Base-by-base conservation (phyloP, 805 yeast genomes). In the Barnettozyma wickerhamii region DNA sequence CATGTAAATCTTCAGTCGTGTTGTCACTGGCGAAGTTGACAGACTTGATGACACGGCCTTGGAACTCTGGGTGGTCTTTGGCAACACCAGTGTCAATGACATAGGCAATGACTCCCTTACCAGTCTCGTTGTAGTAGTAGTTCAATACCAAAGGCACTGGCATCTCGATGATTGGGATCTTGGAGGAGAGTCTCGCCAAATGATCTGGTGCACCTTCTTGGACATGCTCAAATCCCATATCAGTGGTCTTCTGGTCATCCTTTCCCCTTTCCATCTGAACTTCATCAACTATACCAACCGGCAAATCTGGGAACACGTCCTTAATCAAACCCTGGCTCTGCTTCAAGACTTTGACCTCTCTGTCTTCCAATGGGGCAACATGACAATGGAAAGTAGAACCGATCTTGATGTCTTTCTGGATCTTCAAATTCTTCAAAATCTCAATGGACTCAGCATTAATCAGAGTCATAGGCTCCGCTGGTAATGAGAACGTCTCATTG, bases 81-180 rank as follows among this genome's bases (percentile, higher is more conserved):
- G 63, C 65, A 14, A 84, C 77, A 13, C 98, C 97, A 4, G 95
- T 83, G 62, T 89, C 97, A 40, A 88, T 66, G 29, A 90, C 76
- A 57, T 89, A 89, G 1, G 81, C 91, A 42, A 72, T 72, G 3
- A 85, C 83, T 35, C 72, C 77, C 35, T 63, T 65, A 1, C 95
- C 95, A 2, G 65, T 61, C 1, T 53, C 55, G 28, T 74, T 72
- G 50, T 73, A 83, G 40, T 60, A 58, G 55, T 75, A 84, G 33
- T 36, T 36, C 4, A 23, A 20, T 4, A 65, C 52, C 27, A 60
- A 59, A 21, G 51, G 39, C 1, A 48, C 57, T 6, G 18, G 14
- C 21, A 37, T 10, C 6, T 15, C 20, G 4, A 6, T 33, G 35
- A 10, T 36, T 59, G 39, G 76, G 75, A 0, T 38, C 3, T 37